A percentile compares a stretch with the other conserved stretches of the same genome.
Evolutionary conservation across 192 early-diverging fungal species (phyloP).

Genomic region (Umbelopsis sp.): DNA sequence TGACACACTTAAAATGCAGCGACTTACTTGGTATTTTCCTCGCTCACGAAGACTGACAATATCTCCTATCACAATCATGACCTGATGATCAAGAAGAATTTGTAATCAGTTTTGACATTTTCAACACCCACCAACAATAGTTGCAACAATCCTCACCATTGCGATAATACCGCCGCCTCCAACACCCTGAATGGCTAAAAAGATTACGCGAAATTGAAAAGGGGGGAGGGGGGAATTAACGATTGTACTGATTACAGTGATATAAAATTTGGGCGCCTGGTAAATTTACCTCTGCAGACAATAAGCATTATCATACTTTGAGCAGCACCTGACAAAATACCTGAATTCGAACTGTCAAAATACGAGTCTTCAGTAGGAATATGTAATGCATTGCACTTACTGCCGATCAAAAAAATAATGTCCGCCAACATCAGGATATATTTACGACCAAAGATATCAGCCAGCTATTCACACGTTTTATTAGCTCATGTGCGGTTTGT

Average conservation of each 20-base stretch:
- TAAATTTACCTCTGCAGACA: constrained; percentile 17
- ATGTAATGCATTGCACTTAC: constrained; percentile 48
- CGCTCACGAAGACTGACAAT: constrained; percentile 76
- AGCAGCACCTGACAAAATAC: constrained; percentile 68
- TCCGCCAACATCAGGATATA: constrained; percentile 70
- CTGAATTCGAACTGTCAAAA: constrained; percentile 56
- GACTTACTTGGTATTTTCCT: constrained; percentile 65
- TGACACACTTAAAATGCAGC: background rate
- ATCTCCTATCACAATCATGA: constrained; percentile 75
- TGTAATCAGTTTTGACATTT: background rate
- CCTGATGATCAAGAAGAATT: background rate
- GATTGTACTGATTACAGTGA: constrained; percentile 4
- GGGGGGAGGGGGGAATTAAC: too few relatives aligned
- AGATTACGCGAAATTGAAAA: constrained; percentile 39
- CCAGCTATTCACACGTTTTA: background rate
- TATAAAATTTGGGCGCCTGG: background rate
- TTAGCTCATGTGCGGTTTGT: background rate
- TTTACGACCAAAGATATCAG: constrained; percentile 60
- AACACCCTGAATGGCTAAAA: constrained; percentile 80
- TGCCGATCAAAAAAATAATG: constrained; percentile 74
- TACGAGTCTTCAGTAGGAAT: constrained; percentile 16
- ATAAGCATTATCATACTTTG: constrained; percentile 59
- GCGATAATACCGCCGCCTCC: constrained; percentile 81
- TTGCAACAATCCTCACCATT: constrained; percentile 45
- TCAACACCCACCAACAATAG: background rate